Evolutionary conservation across 2,329 filamentous ascomycete genomes (phyloP).

Genomic region (Hypoxylon sp.): DNA sequence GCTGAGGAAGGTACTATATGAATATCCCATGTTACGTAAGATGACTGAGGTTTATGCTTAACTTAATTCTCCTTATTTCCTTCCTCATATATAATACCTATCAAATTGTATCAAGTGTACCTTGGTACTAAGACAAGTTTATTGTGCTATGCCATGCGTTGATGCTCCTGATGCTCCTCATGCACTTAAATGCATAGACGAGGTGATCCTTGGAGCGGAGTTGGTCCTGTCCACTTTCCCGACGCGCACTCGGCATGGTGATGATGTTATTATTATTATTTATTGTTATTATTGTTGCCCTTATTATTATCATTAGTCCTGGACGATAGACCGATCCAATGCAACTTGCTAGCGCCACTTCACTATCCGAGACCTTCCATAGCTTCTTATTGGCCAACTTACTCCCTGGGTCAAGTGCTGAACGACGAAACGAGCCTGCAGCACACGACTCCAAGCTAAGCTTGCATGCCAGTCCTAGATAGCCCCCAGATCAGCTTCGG

Average conservation of each 20-base stretch:
- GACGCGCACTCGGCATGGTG: constrained; percentile 35
- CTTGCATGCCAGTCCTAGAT: constrained; percentile 33
- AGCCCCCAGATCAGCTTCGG: constrained; percentile 16
- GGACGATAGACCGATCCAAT: constrained; percentile 36
- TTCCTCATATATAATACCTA: background rate
- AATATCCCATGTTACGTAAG: constrained; percentile 20
- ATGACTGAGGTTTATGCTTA: constrained; percentile 36
- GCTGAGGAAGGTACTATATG: background rate
- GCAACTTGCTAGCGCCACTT: constrained; percentile 46
- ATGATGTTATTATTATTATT: constrained; percentile 25
- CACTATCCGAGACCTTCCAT: constrained; percentile 41
- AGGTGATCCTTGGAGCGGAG: constrained; percentile 11
- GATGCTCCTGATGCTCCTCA: background rate
- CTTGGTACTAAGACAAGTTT: constrained; percentile 10
- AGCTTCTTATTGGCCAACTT: constrained; percentile 38
- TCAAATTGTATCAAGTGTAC: constrained; percentile 3
- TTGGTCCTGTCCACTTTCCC: constrained; percentile 27
- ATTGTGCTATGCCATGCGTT: background rate
- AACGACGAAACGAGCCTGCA: constrained; percentile 42
- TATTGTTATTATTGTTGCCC: constrained; percentile 34
- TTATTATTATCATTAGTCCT: constrained; percentile 32
- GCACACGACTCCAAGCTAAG: constrained; percentile 36
- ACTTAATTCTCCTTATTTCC: constrained; percentile 33
- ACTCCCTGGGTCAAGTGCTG: constrained; percentile 23
- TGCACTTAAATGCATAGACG: constrained; percentile 9